These are phyloP conservation scores for Meyerozyma athensensis DNA, from an alignment of 1,139 yeast species.

Conservation along the genomic window DNA sequence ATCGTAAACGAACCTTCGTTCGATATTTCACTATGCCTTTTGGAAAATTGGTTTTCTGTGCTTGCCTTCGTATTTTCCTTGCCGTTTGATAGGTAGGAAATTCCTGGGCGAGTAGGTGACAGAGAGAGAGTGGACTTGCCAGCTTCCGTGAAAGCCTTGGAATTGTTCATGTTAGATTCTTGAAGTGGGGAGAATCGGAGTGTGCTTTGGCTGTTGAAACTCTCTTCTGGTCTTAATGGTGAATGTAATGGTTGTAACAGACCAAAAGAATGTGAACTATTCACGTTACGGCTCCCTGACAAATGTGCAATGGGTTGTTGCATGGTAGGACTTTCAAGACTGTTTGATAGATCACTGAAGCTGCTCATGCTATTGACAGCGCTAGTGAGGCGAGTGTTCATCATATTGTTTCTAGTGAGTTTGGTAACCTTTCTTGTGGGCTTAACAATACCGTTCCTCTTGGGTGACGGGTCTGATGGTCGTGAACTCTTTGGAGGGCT, in stretches of 20 bases:
- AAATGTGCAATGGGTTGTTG: neutral
- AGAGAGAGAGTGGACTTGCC: constrained; percentile 8
- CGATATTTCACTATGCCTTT: constrained; percentile 20
- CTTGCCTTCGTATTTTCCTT: constrained; percentile 15
- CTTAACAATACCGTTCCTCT: neutral
- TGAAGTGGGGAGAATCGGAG: constrained; percentile 2
- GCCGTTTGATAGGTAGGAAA: constrained; percentile 6
- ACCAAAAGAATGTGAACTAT: constrained; percentile 4
- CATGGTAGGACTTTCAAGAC: constrained; percentile 19
- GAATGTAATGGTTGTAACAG: constrained; percentile 29
- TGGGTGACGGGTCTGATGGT: neutral
- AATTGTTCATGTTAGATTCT: constrained; percentile 4
- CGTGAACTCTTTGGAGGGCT: neutral
- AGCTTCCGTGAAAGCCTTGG: constrained; percentile 6
- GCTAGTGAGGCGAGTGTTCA: constrained; percentile 14
- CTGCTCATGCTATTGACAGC: constrained; percentile 15
- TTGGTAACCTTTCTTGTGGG: neutral
- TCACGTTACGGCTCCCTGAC: constrained; percentile 7
- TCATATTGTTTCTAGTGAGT: neutral
- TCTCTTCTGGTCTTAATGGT: constrained; percentile 17
- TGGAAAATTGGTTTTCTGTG: constrained; percentile 12
- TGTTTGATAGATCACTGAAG: constrained; percentile 5
- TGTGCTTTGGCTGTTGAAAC: constrained; percentile 2
- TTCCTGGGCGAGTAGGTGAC: neutral
- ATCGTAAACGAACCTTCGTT: constrained; percentile 36